phyloP scores from a whole-genome alignment of 208 protist species.

The Trypanosoma theileri region DNA sequence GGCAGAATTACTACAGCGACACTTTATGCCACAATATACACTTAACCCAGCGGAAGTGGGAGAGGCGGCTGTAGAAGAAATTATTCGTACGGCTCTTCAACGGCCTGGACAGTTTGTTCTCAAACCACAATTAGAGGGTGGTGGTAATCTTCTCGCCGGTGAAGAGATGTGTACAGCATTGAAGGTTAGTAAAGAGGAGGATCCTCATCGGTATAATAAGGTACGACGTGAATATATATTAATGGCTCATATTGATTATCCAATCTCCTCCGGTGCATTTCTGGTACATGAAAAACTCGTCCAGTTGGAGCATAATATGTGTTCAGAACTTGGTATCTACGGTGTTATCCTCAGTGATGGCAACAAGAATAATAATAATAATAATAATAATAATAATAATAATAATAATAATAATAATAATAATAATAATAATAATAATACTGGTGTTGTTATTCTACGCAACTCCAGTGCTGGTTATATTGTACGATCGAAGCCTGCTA shows the following conservation, averaged over 20 bases:
- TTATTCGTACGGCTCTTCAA: slow-evolving; percentile 64
- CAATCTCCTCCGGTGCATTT: slow-evolving; percentile 45
- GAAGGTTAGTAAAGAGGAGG: slow-evolving; percentile 20
- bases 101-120: slow-evolving; percentile 89
- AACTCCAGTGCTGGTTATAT: slow-evolving; percentile 87
- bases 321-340: slow-evolving; percentile 90
- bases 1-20: slow-evolving; percentile 39
- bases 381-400: background rate
- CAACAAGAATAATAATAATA: background rate
- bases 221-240: slow-evolving; percentile 88
- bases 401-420: background rate
- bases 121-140: slow-evolving; percentile 96
- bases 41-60: slow-evolving; percentile 72
- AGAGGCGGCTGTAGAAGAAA: slow-evolving; percentile 33
- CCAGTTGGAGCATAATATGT: slow-evolving; percentile 58
- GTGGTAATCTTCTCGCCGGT: slow-evolving; percentile 91
- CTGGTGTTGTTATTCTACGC: slow-evolving; percentile 15
- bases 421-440: background rate
- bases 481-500: slow-evolving; percentile 90
- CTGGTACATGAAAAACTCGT: slow-evolving; percentile 55
- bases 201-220: slow-evolving; percentile 32
- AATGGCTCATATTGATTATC: slow-evolving; percentile 87
- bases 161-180: slow-evolving; percentile 66
- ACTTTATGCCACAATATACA: slow-evolving; percentile 91
- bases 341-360: slow-evolving; percentile 66